Evolutionary conservation across 805 yeast species (phyloP), one percentile per base, ranked within the genome.

Genomic region (Saccharomyces kudriavzevii): DNA sequence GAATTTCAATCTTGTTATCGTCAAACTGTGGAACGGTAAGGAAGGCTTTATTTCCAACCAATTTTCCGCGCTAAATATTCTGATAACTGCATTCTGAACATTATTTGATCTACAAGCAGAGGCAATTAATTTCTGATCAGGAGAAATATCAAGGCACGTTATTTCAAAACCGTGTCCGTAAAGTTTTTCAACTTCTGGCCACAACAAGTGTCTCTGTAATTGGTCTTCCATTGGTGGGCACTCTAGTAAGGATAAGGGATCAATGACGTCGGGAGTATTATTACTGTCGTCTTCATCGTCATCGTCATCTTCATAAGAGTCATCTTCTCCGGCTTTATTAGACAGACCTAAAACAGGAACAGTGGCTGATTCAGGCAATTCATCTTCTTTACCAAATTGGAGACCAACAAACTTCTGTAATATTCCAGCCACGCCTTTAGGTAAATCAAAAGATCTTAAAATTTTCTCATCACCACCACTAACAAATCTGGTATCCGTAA

Each of bases 101-200:
- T 83, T 80, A 68, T 92, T 92, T 3, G 98, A 90, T 56, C 85
- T 80, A 74, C 97, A 92, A n/a, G 97, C 87, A 8, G 96, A 83
- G 2, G 97, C 97, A 47, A 94, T 77, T 26, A 85, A 67, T 40
- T 71, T 66, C 13, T 81, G 78, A 60, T 79, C 83, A 4, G 84
- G 82, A 8, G 89, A 81, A 1, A 83, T 78, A 51, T 87, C 96
- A 43, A 90, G 77, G 47, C 92, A 79, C 0, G 89, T 82, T 40
- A 91, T 82, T 67, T 95, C 99, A 70, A 89, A 95, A 8, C 99
- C 99, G 68, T 94, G 99, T 0, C 99, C 99, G 64, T 94, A 94
- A 47, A 94, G 70, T 67, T 94, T 94, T 63, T 94, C 99, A 53
- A 85, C 74, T 66, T 94, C 99, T 0, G 99, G 99, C 85, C 95